Evolutionary conservation across 305 asterid genomes (phyloP).

Genomic region (Ruellia speciosa): DNA sequence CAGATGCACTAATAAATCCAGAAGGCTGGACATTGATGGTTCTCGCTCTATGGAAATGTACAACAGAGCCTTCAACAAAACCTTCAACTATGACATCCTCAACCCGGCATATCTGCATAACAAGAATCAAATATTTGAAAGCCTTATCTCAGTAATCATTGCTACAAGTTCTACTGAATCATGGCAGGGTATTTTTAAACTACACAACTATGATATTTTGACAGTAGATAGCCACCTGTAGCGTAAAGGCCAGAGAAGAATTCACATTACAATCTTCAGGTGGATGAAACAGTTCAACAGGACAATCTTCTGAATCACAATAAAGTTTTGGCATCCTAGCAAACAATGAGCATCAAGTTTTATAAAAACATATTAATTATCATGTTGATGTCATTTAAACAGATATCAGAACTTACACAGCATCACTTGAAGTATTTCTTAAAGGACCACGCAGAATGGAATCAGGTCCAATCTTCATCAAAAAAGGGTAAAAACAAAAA

Average conservation of each 20-base stretch:
- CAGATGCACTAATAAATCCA: slow-evolving; percentile 87
- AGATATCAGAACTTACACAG: slow-evolving; percentile 57
- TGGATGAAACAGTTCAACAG: slow-evolving; percentile 80
- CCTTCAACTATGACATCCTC: slow-evolving; percentile 98
- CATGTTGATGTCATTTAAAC: slow-evolving; percentile 13
- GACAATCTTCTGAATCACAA: slow-evolving; percentile 67
- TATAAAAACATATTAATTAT: slow-evolving; percentile 11
- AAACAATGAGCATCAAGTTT: slow-evolving; percentile 23
- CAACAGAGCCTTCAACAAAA: slow-evolving; percentile 86
- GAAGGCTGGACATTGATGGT: slow-evolving; percentile 59
- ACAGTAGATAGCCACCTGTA: slow-evolving; percentile 59
- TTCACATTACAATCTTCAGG: slow-evolving; percentile 99
- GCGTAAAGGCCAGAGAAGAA: slow-evolving; percentile 90
- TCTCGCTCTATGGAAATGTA: slow-evolving; percentile 95
- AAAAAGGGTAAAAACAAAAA: slow-evolving; percentile 20
- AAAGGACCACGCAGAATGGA: slow-evolving; percentile 88
- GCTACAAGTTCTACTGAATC: too few species aligned
- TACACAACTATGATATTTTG: slow-evolving; percentile 1
- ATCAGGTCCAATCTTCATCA: slow-evolving; percentile 86
- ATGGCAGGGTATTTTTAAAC: too few species aligned
- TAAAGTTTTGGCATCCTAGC: slow-evolving; percentile 71
- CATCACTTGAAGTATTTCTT: slow-evolving; percentile 57
- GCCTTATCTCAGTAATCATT: slow-evolving; percentile 11
- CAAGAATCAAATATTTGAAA: slow-evolving; percentile 10
- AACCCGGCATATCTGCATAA: slow-evolving; percentile 84